Evolutionary conservation across 2,329 filamentous ascomycete genomes (phyloP), one percentile per base, ranked within the genome.

Genomic region (Fusarium concolor): DNA sequence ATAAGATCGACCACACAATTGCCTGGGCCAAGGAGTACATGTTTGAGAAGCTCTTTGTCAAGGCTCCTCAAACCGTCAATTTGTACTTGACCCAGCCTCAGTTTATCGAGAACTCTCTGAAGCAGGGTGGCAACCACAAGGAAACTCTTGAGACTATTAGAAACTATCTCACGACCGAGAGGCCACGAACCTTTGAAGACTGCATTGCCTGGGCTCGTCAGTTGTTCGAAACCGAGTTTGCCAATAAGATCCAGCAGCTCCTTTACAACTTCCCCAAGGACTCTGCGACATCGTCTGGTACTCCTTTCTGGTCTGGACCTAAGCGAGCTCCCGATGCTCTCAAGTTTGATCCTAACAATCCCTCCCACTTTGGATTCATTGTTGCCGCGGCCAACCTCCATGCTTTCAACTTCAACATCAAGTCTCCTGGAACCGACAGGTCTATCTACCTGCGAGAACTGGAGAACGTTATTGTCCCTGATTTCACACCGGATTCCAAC

Each of bases 181-280:
- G 97, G 78, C 95, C 96, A 6, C 84, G 94, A 60, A 94, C 89
- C 26, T 97, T 97, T 75, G 95, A 98, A 76, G 95, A 99, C 80
- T 99, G 96, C 77, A 94, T 99, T 74, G 90, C 93, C 71, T 99
- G 96, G 96, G 96, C 93, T 24, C 92, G 96, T 46, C 87, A 92
- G 76, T 87, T 97, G 72, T 99, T 99, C 68, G 96, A 99, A 84
- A 93, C 92, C 79, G 93, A 97, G 80, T 99, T 96, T 81, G 94
- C 96, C 83, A 97, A 99, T 77, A 92, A 93, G 51, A 97, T 99
- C 65, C 92, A 96, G 77, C 96, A 99, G 79, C 85, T 99, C 52
- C 84, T 99, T 33, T 96, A 92, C 85, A 98, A 97, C 83, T 99
- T 99, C 83, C 96, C 96, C 65, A 97, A 96, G 81, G 95, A 98